Base-by-base conservation (phyloP, 1,284 basidiomycete genomes). In the Rhodotorula sp. region DNA sequence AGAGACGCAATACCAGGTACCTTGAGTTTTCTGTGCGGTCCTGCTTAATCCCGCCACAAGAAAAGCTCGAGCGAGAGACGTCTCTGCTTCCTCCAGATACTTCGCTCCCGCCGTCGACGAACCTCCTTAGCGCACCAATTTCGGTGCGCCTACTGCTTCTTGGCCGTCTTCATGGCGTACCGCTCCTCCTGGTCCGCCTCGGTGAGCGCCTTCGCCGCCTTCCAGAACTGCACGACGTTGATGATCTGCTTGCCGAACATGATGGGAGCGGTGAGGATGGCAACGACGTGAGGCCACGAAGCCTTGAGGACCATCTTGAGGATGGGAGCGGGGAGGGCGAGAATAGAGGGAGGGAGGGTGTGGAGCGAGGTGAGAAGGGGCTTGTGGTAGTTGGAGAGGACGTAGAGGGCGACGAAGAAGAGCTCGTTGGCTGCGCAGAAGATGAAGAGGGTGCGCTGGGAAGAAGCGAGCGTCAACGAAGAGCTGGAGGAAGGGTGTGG, bases 391-490 rank as follows among this genome's bases (percentile, higher is more conserved):
- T 66, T 48, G 78, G 91, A 90, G 85, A 93, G 91, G 74, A 99
- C 87, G 83, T 99, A 99, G 51, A 99, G 85, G 56, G 90, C 88
- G 76, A 99, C 92, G 81, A 93, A 99, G 84, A 97, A 99, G 66
- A 95, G 82, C 81, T 99, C 96, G 83, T 99, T 99, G 67, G 89
- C 89, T n/a, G 92, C 92, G 80, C 96, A 99, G 80, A 98, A 89
- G 76, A 92, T 81, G 83, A 99, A 99, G 29, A 99, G 85, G 6
- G 89, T 92, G 68, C 84, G 83, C 91, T 93, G 76, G 34, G 64
- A 34, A 36, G 53, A 53, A 13, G 34, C 22, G 34, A 32, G 24
- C 24, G 49, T 51, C 20, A 20, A 32, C 9, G 46, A n/a, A 19
- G 36, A 29, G 19, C 27, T 52, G 56, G 52, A 62, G n/a, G 9